phyloP scores from a whole-genome alignment of 148 eudicot species.

The Rhododendron williamsianum region DNA sequence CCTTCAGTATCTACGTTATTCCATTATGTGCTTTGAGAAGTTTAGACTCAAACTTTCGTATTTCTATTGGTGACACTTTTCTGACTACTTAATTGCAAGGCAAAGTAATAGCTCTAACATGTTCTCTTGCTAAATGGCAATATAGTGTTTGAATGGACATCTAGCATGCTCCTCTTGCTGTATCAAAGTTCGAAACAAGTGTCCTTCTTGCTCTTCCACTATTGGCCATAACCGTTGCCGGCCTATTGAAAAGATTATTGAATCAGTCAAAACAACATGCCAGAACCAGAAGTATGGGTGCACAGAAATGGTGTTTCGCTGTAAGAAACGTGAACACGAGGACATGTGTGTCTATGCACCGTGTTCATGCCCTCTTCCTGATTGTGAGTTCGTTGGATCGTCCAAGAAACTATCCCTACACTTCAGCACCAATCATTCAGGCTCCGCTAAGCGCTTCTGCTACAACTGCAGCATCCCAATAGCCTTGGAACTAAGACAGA shows the following conservation, averaged over 20 bases:
- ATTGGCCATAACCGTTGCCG: not conserved
- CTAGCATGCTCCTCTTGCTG: not conserved
- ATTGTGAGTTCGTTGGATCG: conserved; percentile 42
- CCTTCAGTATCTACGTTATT: too few relatives aligned
- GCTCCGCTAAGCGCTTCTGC: conserved; percentile 28
- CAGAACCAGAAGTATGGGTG: conserved; percentile 36
- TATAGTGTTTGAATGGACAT: not conserved
- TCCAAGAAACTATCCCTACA: conserved; percentile 32
- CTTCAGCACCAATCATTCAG: conserved; percentile 22
- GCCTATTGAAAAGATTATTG: not conserved
- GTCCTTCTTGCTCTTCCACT: not conserved
- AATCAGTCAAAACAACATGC: not conserved
- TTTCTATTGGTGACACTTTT: not conserved
- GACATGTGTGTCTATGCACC: conserved; percentile 37
- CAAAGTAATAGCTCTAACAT: not conserved
- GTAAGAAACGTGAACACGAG: conserved; percentile 46
- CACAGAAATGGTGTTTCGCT: conserved; percentile 36
- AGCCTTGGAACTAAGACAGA: conserved; percentile 18
- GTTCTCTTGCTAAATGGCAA: not conserved
- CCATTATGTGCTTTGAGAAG: not conserved
- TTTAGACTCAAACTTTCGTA: too few relatives aligned
- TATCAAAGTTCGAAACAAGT: not conserved
- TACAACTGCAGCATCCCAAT: conserved; percentile 25
- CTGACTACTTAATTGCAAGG: not conserved
- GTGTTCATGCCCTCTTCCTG: conserved; percentile 50